Percentiles rank a stretch among this genome's conserved stretches.
These are phyloP conservation scores for Magnaporthiopsis incrustans DNA, from an alignment of 2,329 filamentous ascomycete species.

Conservation along the genomic window DNA sequence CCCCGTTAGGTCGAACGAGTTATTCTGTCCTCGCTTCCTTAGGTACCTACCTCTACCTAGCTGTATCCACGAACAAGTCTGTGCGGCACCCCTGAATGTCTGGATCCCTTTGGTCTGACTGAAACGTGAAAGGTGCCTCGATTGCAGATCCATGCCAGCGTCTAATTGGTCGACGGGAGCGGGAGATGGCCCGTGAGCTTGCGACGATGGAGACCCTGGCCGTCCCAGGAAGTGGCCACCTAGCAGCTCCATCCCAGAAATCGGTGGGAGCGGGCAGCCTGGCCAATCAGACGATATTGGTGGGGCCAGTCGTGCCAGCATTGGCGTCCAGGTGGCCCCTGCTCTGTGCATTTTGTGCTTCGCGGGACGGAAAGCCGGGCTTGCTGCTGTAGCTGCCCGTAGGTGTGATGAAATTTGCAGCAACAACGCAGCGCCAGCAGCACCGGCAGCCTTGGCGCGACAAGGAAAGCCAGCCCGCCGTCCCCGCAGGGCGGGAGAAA, in stretches of 20 bases:
- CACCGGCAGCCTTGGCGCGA: background rate
- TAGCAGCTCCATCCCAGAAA: background rate
- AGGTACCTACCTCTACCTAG: too few species aligned
- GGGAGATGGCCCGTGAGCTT: background rate
- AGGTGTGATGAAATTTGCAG: background rate
- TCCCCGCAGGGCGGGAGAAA: too few species aligned
- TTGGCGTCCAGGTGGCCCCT: background rate
- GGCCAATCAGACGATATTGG: background rate
- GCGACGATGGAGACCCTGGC: background rate
- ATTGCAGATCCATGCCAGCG: background rate
- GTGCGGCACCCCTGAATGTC: background rate
- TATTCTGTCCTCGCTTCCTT: background rate
- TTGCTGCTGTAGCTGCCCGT: background rate
- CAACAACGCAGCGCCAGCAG: background rate
- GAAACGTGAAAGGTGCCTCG: too few species aligned
- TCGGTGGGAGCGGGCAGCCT: background rate
- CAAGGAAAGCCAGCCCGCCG: background rate
- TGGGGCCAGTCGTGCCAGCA: too few species aligned
- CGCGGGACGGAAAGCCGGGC: background rate
- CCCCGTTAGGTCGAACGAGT: too few species aligned
- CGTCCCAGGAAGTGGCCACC: background rate
- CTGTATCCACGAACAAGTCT: background rate
- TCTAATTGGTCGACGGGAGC: background rate
- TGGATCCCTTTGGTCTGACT: background rate
- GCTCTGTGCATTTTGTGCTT: background rate